phyloP scores from a whole-genome alignment of 768 basidiomycete genomes.

The Rhodotorula paludigena region DNA sequence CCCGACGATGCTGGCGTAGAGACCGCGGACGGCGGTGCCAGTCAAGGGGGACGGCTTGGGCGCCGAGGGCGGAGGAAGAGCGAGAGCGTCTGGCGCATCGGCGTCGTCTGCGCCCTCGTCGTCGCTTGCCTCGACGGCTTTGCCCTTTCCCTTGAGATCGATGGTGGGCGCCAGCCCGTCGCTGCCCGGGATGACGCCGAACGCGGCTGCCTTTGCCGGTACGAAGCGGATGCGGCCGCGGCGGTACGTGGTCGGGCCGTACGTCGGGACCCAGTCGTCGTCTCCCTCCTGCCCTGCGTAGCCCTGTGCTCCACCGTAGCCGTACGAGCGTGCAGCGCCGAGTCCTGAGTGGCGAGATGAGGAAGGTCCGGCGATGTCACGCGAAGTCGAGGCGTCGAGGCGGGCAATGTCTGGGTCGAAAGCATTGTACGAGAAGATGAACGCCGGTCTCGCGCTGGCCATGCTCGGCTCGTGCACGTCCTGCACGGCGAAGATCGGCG shows the following conservation, averaged over 20 bases:
- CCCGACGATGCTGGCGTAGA: slow-evolving; percentile 1
- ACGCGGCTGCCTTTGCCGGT: neutral
- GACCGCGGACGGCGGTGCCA: neutral
- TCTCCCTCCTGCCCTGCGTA: too few relatives aligned
- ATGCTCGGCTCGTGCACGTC: neutral
- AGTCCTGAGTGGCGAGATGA: neutral
- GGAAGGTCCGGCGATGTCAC: neutral
- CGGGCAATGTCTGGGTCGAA: slow-evolving; percentile 1
- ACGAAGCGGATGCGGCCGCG: slow-evolving; percentile 22
- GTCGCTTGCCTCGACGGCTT: neutral
- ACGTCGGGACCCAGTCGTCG: slow-evolving; percentile 21
- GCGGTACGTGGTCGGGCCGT: slow-evolving; percentile 26
- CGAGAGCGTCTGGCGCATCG: neutral
- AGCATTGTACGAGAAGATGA: slow-evolving; percentile 27
- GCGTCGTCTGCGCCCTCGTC: neutral
- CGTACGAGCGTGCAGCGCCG: too few relatives aligned
- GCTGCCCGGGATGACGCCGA: neutral
- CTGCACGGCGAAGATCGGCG: too few relatives aligned
- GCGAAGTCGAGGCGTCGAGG: neutral
- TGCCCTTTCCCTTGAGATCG: slow-evolving; percentile 5
- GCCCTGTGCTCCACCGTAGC: neutral
- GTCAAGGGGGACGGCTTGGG: neutral
- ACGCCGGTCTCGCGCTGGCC: neutral
- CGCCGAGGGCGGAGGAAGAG: neutral
- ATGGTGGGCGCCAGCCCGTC: neutral